Evolutionary conservation across 306 rosid genomes (phyloP).

Genomic region (Bauhinia variegata): DNA sequence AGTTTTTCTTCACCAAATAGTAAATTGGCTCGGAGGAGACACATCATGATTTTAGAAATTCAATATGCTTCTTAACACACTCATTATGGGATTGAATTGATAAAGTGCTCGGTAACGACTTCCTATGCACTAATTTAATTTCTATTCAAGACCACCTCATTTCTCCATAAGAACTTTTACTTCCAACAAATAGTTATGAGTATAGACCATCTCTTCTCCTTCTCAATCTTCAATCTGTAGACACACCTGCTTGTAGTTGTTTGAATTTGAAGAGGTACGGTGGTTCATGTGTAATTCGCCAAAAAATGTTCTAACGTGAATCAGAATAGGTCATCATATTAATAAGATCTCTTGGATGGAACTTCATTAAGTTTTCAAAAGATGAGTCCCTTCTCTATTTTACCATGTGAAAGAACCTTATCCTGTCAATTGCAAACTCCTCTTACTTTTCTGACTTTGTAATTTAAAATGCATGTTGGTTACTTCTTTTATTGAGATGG

Average conservation of each 20-base stretch:
- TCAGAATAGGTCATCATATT: no score
- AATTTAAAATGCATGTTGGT: neutral
- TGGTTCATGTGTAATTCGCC: no score
- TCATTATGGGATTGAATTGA: neutral
- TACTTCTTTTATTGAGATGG: neutral
- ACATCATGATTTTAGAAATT: conserved; percentile 15
- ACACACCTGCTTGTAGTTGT: no score
- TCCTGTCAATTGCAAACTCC: neutral
- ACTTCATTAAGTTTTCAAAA: neutral
- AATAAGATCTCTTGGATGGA: neutral
- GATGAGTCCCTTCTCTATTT: neutral
- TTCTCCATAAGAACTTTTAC: neutral
- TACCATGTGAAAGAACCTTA: no score
- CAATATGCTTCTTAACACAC: conserved; percentile 1
- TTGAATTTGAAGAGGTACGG: no score
- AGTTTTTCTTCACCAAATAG: neutral
- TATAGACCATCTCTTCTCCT: no score
- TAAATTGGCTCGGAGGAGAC: conserved; percentile 8
- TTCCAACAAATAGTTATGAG: neutral
- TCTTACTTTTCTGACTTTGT: neutral
- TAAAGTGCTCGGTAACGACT: neutral
- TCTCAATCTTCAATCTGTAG: no score
- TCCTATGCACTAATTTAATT: neutral
- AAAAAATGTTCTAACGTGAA: no score
- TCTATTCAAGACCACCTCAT: neutral